Evolutionary conservation across 495 filamentous ascomycete species (phyloP), one percentile per base, ranked within the genome.

Genomic region (Neurospora discreta): DNA sequence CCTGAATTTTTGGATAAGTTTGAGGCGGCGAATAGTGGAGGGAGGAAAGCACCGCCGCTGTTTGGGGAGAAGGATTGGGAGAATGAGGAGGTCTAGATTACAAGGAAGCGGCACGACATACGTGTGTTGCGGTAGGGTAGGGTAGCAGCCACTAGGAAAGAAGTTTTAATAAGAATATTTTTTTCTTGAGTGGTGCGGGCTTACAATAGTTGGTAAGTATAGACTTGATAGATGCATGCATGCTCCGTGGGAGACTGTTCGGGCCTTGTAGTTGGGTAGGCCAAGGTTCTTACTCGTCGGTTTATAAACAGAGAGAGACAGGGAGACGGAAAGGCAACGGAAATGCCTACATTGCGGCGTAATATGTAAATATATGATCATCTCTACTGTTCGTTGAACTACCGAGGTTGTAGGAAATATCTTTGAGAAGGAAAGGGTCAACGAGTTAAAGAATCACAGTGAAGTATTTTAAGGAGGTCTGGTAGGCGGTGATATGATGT

Each of bases 1-100:
- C 90, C 94, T 2, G 95, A 99, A 80, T 97, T 97, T 75, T 82
- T 99, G 39, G 90, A 90, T 68, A 96, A 92, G 81, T 85, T 99
- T 41, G 95, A 98, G 84, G 85, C 90, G 69, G 80, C 65, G 36
- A 10, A n/a, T 20, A 23, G 73, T 73, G 78, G 80, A n/a, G 69
- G 75, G 65, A 74, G 76, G 69, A 79, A 65, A 39, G 74, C 76
- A 68, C 78, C 75, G 69, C 79, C 77, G 33, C 81, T 84, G 78
- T 85, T 80, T 77, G 80, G 77, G 18, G 83, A 82, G 74, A 82
- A 82, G 75, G 82, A 84, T 73, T 86, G 84, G 84, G 84, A 84
- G 73, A 82, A 84, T 71, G 84, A 86, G 73, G 83, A 83, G 75
- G 80, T 85, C 7, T 83, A 72, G 70, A 20, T 23, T 58, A 38